These are phyloP conservation scores for Ophiostoma sp. DNA, from an alignment of 2,329 filamentous ascomycete species.

Conservation along the genomic window DNA sequence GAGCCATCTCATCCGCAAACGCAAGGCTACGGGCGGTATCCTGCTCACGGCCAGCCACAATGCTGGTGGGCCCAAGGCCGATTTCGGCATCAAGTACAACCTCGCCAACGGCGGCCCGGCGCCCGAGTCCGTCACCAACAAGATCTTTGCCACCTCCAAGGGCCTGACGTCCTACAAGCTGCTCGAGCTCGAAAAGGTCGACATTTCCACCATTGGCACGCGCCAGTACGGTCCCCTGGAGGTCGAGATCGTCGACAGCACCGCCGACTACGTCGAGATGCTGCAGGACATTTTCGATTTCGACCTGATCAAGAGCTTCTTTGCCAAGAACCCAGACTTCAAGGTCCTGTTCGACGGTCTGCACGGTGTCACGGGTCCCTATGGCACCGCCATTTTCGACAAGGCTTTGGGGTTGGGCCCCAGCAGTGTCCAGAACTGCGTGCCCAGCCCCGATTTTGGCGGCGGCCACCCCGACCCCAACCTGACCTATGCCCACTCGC, in stretches of 20 bases:
- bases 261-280: slow-evolving; percentile 88
- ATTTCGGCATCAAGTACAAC: slow-evolving; percentile 99
- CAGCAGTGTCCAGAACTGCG: slow-evolving; percentile 80
- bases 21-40: slow-evolving; percentile 94
- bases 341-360: slow-evolving; percentile 96
- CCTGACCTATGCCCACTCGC: slow-evolving; percentile 90
- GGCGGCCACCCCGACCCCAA: slow-evolving; percentile 98
- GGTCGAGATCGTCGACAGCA: slow-evolving; percentile 94
- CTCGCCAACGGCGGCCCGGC: slow-evolving; percentile 93
- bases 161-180: slow-evolving; percentile 89
- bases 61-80: slow-evolving; percentile 88
- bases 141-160: slow-evolving; percentile 93
- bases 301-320: slow-evolving; percentile 90
- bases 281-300: slow-evolving; percentile 99
- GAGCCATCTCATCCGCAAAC: slow-evolving; percentile 92
- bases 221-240: slow-evolving; percentile 83
- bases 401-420: slow-evolving; percentile 81
- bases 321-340: slow-evolving; percentile 83
- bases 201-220: slow-evolving; percentile 78
- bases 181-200: slow-evolving; percentile 79
- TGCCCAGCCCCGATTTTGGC: slow-evolving; percentile 90
- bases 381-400: slow-evolving; percentile 93
- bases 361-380: slow-evolving; percentile 91
- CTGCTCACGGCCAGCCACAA: slow-evolving; percentile 97
- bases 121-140: slow-evolving; percentile 95